These are phyloP conservation scores for Aspergillus melleus DNA, from an alignment of 2,329 filamentous ascomycete genomes.

Conservation along the genomic window DNA sequence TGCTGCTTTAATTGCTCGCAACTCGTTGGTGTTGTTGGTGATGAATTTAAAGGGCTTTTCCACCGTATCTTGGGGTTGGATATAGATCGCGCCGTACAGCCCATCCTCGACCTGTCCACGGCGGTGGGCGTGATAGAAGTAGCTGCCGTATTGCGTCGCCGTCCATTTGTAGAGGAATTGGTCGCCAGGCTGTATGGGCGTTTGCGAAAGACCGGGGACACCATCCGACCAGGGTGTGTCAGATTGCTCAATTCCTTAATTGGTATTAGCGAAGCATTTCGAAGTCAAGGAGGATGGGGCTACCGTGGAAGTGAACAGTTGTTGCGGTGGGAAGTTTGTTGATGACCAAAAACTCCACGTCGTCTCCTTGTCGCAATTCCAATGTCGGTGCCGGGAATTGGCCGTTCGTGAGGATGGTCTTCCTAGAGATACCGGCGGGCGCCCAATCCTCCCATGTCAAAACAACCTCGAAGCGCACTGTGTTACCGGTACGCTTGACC, in stretches of 20 bases:
- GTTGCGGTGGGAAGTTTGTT: slow-evolving; percentile 26
- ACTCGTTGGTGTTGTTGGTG: slow-evolving; percentile 33
- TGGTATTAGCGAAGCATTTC: not conserved
- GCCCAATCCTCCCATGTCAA: slow-evolving; percentile 32
- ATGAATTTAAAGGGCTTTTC: slow-evolving; percentile 54
- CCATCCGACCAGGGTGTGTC: slow-evolving; percentile 60
- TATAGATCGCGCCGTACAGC: slow-evolving; percentile 56
- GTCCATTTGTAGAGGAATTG: slow-evolving; percentile 54
- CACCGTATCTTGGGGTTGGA: slow-evolving; percentile 40
- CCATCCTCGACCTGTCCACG: slow-evolving; percentile 59
- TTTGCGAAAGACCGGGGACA: slow-evolving; percentile 56
- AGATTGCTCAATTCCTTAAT: slow-evolving; percentile 45
- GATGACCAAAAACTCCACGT: slow-evolving; percentile 30
- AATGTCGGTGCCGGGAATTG: slow-evolving; percentile 30
- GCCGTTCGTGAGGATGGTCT: slow-evolving; percentile 31
- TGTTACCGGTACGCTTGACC: slow-evolving; percentile 9
- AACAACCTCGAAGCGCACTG: slow-evolving; percentile 30
- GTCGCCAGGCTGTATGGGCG: slow-evolving; percentile 49
- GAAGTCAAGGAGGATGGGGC: not conserved
- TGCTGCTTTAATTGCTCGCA: slow-evolving; percentile 49
- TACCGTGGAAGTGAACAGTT: slow-evolving; percentile 35
- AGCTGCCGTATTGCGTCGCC: slow-evolving; percentile 56
- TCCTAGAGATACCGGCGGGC: slow-evolving; percentile 28
- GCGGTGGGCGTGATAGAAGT: slow-evolving; percentile 61
- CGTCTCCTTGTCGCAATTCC: slow-evolving; percentile 26